phyloP scores from a whole-genome alignment of 2,329 filamentous ascomycete genomes.

The Septoria petroselini region DNA sequence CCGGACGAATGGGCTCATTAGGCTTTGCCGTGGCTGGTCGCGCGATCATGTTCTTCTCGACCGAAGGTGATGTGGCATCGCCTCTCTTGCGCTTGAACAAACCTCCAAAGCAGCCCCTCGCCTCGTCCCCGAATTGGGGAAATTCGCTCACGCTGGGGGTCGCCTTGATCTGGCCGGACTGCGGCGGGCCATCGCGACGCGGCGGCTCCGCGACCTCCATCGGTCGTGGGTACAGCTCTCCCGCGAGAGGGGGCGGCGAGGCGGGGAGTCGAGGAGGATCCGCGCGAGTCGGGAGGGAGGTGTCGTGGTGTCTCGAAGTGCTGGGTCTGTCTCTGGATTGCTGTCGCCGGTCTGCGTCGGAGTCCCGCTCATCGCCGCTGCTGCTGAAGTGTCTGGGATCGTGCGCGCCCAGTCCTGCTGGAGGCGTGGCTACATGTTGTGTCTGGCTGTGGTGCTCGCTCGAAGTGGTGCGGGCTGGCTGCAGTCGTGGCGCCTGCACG shows the following conservation, averaged over 20 bases:
- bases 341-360: slow-evolving; percentile 9
- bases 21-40: slow-evolving; percentile 24
- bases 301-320: slow-evolving; percentile 1
- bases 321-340: slow-evolving; percentile 8
- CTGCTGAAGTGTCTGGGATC: slow-evolving; percentile 15
- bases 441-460: slow-evolving; percentile 9
- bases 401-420: slow-evolving; percentile 15
- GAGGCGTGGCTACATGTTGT: slow-evolving; percentile 5
- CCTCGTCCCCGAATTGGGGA: slow-evolving; percentile 26
- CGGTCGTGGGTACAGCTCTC: slow-evolving; percentile 35
- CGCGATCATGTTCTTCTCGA: slow-evolving; percentile 20
- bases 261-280: slow-evolving; percentile 8
- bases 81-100: slow-evolving; percentile 38
- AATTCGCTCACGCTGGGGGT: slow-evolving; percentile 33
- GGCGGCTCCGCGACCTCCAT: slow-evolving; percentile 22
- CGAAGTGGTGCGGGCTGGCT: slow-evolving; percentile 15
- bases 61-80: slow-evolving; percentile 20
- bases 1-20: slow-evolving; percentile 33
- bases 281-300: neutral
- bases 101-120: slow-evolving; percentile 34
- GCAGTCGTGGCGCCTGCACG: slow-evolving; percentile 17
- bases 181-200: slow-evolving; percentile 31
- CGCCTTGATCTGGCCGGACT: slow-evolving; percentile 34
- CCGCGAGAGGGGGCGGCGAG: slow-evolving; percentile 19
- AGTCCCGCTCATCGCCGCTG: slow-evolving; percentile 12